Evolutionary conservation across 2,329 filamentous ascomycete genomes (phyloP).

Genomic region (Aureobasidium sp.): DNA sequence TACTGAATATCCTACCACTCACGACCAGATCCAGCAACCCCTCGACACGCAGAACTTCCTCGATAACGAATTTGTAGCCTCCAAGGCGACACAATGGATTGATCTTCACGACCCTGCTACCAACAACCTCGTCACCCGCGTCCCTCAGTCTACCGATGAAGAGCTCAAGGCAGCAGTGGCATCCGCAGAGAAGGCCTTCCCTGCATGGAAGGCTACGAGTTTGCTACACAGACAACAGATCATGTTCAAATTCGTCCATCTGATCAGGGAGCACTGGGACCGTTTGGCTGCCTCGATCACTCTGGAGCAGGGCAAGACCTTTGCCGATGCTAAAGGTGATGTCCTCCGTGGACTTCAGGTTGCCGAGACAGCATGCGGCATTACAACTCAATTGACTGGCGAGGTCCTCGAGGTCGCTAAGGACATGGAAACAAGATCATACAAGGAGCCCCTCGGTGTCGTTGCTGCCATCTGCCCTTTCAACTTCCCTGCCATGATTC

Average conservation of each 20-base stretch:
- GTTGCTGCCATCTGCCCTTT: conserved; percentile 82
- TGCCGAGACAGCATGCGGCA: conserved; percentile 72
- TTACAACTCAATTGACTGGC: conserved; percentile 74
- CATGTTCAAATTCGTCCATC: conserved; percentile 72
- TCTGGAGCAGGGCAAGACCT: conserved; percentile 82
- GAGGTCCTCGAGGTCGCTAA: conserved; percentile 79
- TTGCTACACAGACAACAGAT: conserved; percentile 68
- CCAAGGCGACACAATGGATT: conserved; percentile 61
- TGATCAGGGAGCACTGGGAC: conserved; percentile 82
- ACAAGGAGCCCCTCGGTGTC: conserved; percentile 73
- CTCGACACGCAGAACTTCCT: conserved; percentile 73
- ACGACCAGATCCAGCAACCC: conserved; percentile 62
- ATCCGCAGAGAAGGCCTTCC: conserved; percentile 66
- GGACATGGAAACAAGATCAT: conserved; percentile 83
- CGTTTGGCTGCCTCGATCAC: conserved; percentile 77
- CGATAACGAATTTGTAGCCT: conserved; percentile 60
- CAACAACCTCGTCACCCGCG: conserved; percentile 72
- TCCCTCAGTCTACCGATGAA: conserved; percentile 68
- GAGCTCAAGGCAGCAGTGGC: conserved; percentile 67
- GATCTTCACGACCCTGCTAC: conserved; percentile 73
- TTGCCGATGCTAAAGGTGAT: conserved; percentile 74
- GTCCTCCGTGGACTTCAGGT: conserved; percentile 78
- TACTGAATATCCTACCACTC: conserved; percentile 58
- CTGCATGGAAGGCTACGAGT: conserved; percentile 61
- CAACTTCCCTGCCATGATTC: conserved; percentile 90